phyloP scores from a whole-genome alignment of 2,329 filamentous ascomycete genomes.

The Xylaria sp. region DNA sequence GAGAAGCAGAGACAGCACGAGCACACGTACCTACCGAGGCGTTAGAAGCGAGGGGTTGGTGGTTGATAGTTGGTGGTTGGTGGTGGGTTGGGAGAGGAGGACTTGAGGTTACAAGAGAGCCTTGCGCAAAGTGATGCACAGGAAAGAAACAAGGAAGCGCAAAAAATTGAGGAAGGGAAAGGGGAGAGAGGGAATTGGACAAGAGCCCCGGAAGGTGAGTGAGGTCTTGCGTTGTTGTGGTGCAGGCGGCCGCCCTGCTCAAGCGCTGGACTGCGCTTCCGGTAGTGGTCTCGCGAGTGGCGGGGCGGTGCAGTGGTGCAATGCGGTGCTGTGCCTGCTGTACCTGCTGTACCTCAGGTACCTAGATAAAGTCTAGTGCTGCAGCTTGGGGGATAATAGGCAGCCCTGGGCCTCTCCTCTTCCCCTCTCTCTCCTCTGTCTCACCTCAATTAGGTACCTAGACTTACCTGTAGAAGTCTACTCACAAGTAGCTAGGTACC shows the following conservation, averaged over 20 bases:
- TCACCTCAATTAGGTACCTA: too few species aligned
- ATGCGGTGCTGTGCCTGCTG: too few species aligned
- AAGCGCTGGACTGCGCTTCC: not conserved
- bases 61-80: constrained; percentile 14
- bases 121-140: constrained; percentile 36
- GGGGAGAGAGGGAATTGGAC: constrained; percentile 22
- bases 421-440: too few species aligned
- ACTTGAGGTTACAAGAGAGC: constrained; percentile 28
- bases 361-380: too few species aligned
- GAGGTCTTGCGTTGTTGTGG: constrained; percentile 35
- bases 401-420: not conserved
- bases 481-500: too few species aligned
- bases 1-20: not conserved
- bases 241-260: constrained; percentile 13
- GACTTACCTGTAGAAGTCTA: not conserved
- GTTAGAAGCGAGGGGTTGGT: constrained; percentile 9
- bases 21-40: constrained; percentile 12
- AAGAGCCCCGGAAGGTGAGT: constrained; percentile 19
- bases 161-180: constrained; percentile 31
- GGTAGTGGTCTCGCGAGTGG: constrained; percentile 4
- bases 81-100: not conserved
- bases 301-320: constrained; percentile 13
- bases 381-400: not conserved
- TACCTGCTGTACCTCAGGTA: too few species aligned
- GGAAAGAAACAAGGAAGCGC: constrained; percentile 33